Evolutionary conservation across 192 early-diverging fungal species (phyloP), one percentile per base, ranked within the genome.

Genomic region (Fimicolochytrium jonesii): DNA sequence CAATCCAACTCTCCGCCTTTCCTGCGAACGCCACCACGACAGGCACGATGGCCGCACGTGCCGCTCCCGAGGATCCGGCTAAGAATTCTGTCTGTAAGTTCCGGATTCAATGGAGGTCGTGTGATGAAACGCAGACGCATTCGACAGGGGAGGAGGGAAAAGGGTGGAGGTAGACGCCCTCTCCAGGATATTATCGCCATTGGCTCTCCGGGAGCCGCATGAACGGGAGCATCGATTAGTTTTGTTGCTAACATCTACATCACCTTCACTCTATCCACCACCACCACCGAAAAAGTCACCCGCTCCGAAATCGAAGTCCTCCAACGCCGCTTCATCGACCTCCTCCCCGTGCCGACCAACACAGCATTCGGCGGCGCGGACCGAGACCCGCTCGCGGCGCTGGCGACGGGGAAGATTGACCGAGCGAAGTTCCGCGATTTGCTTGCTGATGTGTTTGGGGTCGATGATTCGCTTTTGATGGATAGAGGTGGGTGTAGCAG

Each of bases 401-500:
- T 64, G 6, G 39, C 35, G 2, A 63, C 73, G 44, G 82, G 80
- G 42, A 84, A 82, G 66, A 77, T 82, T 64, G 82, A 84, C 66
- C 62, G 82, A 10, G 63, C 77, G 2, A 41, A 71, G 18, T 84
- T 84, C 53, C 64, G 82, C 31, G 82, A 84, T 45, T 39, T 84
- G 61, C 59, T 84, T 18, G 77, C 79, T 2, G 82, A 84, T 58
- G 71, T 61, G 10, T 84, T 84, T 68, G 82, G 76, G 1, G 78
- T 84, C 15, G 79, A 84, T 48, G 82, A 82, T 53, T 79, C 77
- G 15, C 53, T 84, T 35, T 49, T 84, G 7, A 84, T 84, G 82
- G 82, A 84, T 62, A 37, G 82, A 74, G 80, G 82, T 80, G 35
- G 33, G 35, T 45, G 18, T 22, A 7, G 22, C 22, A 7, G 7